Conservation (phyloP, 2,329 filamentous ascomycete genomes). For the Exophiala calicioides region DNA sequence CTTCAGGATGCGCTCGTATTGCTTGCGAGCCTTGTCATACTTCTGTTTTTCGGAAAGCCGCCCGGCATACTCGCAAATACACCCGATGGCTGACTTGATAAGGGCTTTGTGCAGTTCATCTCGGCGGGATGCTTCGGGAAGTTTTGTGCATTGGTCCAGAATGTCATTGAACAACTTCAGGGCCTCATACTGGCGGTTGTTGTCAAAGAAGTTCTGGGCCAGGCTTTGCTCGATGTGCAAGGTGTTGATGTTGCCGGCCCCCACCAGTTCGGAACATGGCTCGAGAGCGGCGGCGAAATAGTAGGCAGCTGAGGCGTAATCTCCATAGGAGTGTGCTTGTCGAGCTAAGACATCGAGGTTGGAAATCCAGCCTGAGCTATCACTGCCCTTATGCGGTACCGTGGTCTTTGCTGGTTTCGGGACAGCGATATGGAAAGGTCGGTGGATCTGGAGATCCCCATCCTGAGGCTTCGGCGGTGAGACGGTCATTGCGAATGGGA, state of each 20-base stretch:
- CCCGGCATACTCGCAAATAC: neutral
- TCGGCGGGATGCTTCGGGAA: neutral
- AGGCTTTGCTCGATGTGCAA: slow-evolving; percentile 1
- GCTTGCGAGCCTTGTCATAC: neutral
- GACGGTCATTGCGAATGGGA: no score
- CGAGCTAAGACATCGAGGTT: neutral
- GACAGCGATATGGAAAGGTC: neutral
- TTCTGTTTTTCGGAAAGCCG: neutral
- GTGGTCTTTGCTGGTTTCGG: neutral
- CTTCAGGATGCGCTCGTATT: neutral
- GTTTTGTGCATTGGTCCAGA: neutral
- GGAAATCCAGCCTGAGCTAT: neutral
- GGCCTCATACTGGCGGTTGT: slow-evolving; percentile 1
- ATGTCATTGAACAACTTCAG: slow-evolving; percentile 3
- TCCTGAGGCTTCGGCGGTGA: no score
- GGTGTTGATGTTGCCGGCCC: slow-evolving; percentile 1
- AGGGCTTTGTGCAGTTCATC: neutral
- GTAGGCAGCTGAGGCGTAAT: neutral
- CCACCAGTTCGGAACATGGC: neutral
- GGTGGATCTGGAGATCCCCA: slow-evolving; percentile 51
- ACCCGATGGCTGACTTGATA: slow-evolving; percentile 1
- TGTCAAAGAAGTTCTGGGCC: slow-evolving; percentile 1
- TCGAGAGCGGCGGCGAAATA: neutral
- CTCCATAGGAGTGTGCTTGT: neutral
- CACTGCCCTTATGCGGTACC: neutral